Percentiles rank a stretch among this genome's conserved stretches.
Conservation (phyloP, 2,329 filamentous ascomycete species). For the Nigrospora oryzae region DNA sequence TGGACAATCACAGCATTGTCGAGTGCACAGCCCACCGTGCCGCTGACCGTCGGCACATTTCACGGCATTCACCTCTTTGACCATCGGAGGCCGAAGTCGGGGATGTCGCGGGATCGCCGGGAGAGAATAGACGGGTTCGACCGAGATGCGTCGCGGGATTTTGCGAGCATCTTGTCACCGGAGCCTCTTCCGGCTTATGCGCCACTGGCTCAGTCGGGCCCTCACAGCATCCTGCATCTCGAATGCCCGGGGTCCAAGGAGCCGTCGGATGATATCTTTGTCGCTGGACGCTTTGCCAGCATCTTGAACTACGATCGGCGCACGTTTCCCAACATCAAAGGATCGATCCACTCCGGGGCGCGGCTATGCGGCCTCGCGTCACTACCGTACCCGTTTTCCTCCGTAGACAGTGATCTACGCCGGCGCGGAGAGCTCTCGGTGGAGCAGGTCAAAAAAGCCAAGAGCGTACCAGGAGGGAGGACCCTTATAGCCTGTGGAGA, state of each 20-base stretch:
- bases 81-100: slow-evolving; percentile 39
- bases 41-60: slow-evolving; percentile 78
- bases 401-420: slow-evolving; percentile 50
- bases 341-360: slow-evolving; percentile 77
- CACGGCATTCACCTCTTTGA: slow-evolving; percentile 78
- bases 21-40: slow-evolving; percentile 53
- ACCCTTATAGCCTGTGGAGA: slow-evolving; percentile 78
- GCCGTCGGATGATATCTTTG: slow-evolving; percentile 72
- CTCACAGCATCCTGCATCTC: slow-evolving; percentile 74
- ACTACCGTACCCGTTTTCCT: slow-evolving; percentile 59
- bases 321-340: slow-evolving; percentile 69
- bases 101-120: slow-evolving; percentile 17
- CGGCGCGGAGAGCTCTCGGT: slow-evolving; percentile 45
- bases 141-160: slow-evolving; percentile 14
- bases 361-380: slow-evolving; percentile 65
- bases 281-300: slow-evolving; percentile 81
- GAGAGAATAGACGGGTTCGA: slow-evolving; percentile 28
- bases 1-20: slow-evolving; percentile 81
- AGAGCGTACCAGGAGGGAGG: slow-evolving; percentile 42
- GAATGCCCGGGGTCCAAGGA: slow-evolving; percentile 43
- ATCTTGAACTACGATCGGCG: slow-evolving; percentile 85
- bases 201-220: slow-evolving; percentile 69
- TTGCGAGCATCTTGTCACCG: slow-evolving; percentile 39
- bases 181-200: slow-evolving; percentile 53
- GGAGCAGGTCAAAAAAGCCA: slow-evolving; percentile 44